Base-by-base conservation (phyloP, 164 flowering plant species). In the Aristolochia contorta region DNA sequence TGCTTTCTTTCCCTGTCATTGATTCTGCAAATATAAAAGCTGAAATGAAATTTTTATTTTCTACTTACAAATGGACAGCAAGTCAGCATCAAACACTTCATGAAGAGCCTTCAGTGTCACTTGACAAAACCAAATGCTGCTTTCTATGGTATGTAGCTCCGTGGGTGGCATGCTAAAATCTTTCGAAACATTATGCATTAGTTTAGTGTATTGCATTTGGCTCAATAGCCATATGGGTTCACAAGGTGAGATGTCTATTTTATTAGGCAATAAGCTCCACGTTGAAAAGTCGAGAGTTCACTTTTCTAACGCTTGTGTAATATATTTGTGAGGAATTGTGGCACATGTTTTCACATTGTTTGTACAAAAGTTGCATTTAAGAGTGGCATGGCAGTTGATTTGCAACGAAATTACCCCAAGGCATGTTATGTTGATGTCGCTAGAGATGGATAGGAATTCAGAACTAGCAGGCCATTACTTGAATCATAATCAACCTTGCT, bases 51-150 rank as follows among this genome's bases (percentile, higher is more conserved):
- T 18, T 27, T 27, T 13, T 16, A 49, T 49, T 49, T 20, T 49
- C 1, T 10, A 0, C 10, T 16, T 49, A 20, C 22, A 49, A 25
- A 62, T 55, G 63, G 21, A 60, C 75, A 75, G 75, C 81, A 86
- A 67, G 95, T 91, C 60, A 89, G 89, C 63, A 74, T 91, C 77
- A 91, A 80, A 79, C 96, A 94, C 69, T 94, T 94, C 50, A 77
- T 75, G 19, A 89, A 84, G 80, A 80, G 95, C 66, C 82, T 94
- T 24, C 88, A 87, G 46, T 84, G 83, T 64, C 88, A 89, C 57
- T 67, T 87, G 65, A 79, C 96, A 0, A 85, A 87, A 71, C 96
- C 95, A 52, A 96, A 94, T 73, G 84, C 85, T 70, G 84, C 91
- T 47, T 94, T 85, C 74, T 94, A 84, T 74, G 99, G 99, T 71